Base-by-base conservation (phyloP, 164 flowering plant genomes). In the Liriodendron chinense region DNA sequence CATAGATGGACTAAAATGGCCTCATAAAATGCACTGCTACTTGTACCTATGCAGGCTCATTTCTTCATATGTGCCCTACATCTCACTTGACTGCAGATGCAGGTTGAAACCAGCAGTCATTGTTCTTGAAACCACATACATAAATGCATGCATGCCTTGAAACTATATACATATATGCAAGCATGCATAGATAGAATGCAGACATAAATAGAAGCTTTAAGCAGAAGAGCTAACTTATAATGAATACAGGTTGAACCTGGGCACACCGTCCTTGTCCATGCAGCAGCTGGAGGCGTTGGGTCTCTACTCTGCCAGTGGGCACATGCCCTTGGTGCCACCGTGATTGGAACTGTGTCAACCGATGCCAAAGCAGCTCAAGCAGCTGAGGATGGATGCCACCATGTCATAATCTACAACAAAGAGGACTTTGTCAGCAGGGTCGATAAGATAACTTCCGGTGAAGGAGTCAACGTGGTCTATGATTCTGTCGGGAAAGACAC, bases 281-380 rank as follows among this genome's bases (percentile, higher is more conserved):
- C 97, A 53, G 96, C 98, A 80, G 98, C 97, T 77, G 98, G 96
- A 73, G 98, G 98, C 74, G 90, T 88, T 74, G 98, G 97, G 26
- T 93, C 95, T 67, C 78, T 94, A 34, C 76, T 95, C 65, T 93
- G 97, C 87, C 97, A 95, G 70, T 93, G 97, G 97, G 96, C 94
- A 34, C 89, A 84, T 76, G 89, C 96, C 49, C 91, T 93, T 56
- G 96, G 95, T 69, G 98, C 98, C 70, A 93, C 93, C 61, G 97
- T 95, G 9, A 92, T 95, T 73, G 97, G 98, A 47, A 91, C 98
- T 34, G 98, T 95, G 72, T 92, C 97, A 57, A 89, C 91, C 16
- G 81, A 86, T 77, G 96, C 89, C 81, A 93, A 95, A 77, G 98
- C 95, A 34, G 86, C 82, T 28, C 97, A 93, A 79, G 97, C 97